Conservation (phyloP, 1,139 yeast genomes). For the Suhomyces maxii region DNA sequence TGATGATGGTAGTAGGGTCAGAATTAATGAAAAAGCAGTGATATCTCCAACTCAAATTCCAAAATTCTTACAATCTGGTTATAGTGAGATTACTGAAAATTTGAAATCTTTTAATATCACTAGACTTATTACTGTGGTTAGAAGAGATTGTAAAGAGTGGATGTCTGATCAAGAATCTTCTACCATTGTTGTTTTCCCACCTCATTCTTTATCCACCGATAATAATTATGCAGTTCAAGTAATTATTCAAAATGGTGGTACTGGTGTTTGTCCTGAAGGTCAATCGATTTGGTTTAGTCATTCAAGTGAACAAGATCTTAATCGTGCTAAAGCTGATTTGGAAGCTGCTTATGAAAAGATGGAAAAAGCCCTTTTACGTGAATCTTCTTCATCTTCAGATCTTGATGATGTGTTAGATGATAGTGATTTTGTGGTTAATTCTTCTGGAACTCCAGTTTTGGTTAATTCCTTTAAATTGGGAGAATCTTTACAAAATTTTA, state of each 20-base stretch:
- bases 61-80: slow-evolving; percentile 37
- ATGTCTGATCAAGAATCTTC: slow-evolving; percentile 80
- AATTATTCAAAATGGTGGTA: slow-evolving; percentile 81
- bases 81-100: slow-evolving; percentile 36
- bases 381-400: slow-evolving; percentile 51
- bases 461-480: slow-evolving; percentile 84
- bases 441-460: slow-evolving; percentile 63
- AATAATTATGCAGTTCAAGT: slow-evolving; percentile 81
- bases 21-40: slow-evolving; percentile 74
- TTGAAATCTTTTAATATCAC: slow-evolving; percentile 55
- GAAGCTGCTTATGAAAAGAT: slow-evolving; percentile 78
- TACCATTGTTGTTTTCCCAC: slow-evolving; percentile 93
- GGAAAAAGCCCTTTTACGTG: slow-evolving; percentile 79
- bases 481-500: slow-evolving; percentile 77
- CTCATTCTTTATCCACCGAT: slow-evolving; percentile 66
- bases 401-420: slow-evolving; percentile 54
- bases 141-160: slow-evolving; percentile 90
- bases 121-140: slow-evolving; percentile 78
- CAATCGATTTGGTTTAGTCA: slow-evolving; percentile 90
- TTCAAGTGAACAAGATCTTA: slow-evolving; percentile 67
- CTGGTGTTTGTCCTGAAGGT: slow-evolving; percentile 87
- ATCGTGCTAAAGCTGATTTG: slow-evolving; percentile 69
- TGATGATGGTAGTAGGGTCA: slow-evolving; percentile 73
- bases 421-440: slow-evolving; percentile 53
- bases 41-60: slow-evolving; percentile 74